Evolutionary conservation across 2,329 filamentous ascomycete genomes (phyloP), one percentile per base, ranked within the genome.

Genomic region (Ascosphaera pollenicola): DNA sequence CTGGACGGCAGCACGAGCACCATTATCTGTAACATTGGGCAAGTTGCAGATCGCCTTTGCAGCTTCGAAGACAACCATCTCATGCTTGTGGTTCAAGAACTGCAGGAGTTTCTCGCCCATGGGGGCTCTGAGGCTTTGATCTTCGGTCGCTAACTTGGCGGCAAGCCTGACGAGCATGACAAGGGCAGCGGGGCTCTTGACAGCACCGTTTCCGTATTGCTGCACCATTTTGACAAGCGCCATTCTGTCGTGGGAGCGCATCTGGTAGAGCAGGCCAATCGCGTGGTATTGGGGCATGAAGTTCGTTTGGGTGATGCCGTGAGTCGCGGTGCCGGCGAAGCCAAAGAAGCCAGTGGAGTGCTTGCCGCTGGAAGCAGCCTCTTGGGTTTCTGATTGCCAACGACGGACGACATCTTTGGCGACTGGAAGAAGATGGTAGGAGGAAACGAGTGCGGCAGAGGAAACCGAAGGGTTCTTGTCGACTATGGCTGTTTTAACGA

Each of bases 151-250:
- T 45, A 98, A 67, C 65, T 93, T 89, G 34, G 87, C 82, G 26
- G 89, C 89, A 46, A 98, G 64, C 48, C 89, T 73, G 40, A 98
- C 89, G 19, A 98, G 69, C 72, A 98, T 77, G 38, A 98, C 74
- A 42, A 85, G 78, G 26, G 85, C 89, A 43, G 87, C 82, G 16
- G 89, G 84, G 59, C 81, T 94, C 73, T 94, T 95, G 45, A 95
- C 78, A 8, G 83, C 83, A 42, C 89, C 89, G 13, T 84, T 73
- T 39, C 84, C 84, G 56, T 94, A 95, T 59, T 98, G 89, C 64
- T 98, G 89, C n/a, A 98, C 87, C 89, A 98, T 95, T 70, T 98
- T 98, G 44, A 95, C 87, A 50, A 98, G 64, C 17, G 89, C 85
- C 89, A 98, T 98, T 51, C 89, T 75, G 59, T 98, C 89, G 58